Evolutionary conservation across 768 basidiomycete species (phyloP).

Genomic region (Mycena polygramma): DNA sequence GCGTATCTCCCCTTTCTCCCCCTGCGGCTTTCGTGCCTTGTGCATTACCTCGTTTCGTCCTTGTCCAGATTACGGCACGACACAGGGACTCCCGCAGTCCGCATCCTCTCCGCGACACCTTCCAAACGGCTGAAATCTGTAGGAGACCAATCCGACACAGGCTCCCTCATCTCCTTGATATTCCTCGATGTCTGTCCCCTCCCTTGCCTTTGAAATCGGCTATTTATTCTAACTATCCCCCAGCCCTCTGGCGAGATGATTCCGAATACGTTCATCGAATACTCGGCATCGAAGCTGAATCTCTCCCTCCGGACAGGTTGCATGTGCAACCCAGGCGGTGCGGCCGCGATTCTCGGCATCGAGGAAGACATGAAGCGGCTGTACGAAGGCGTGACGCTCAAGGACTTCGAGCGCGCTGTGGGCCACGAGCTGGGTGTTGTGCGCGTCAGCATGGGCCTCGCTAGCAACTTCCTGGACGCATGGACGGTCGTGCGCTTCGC

Average conservation of each 20-base stretch:
- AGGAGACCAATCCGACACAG: constrained; percentile 76
- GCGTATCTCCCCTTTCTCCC: constrained; percentile 86
- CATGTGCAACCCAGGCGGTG: constrained; percentile 90
- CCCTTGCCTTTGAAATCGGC: background rate
- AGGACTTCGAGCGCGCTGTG: constrained; percentile 70
- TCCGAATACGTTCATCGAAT: constrained; percentile 80
- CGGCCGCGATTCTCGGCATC: constrained; percentile 78
- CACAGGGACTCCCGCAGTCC: constrained; percentile 70
- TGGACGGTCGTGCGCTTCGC: constrained; percentile 69
- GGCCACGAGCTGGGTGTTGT: constrained; percentile 82
- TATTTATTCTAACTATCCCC: constrained; percentile 13
- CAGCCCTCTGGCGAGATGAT: constrained; percentile 78
- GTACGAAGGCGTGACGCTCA: constrained; percentile 69
- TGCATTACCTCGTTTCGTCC: constrained; percentile 69
- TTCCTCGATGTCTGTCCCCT: constrained; percentile 69
- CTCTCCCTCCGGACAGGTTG: constrained; percentile 88
- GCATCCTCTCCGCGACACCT: constrained; percentile 76
- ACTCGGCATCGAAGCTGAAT: constrained; percentile 70
- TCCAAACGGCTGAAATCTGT: constrained; percentile 64
- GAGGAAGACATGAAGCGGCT: constrained; percentile 73
- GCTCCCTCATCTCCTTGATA: constrained; percentile 73
- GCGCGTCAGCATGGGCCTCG: constrained; percentile 83
- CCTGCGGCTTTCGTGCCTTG: constrained; percentile 77
- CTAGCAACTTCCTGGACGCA: constrained; percentile 82
- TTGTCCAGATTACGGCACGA: constrained; percentile 75